Evolutionary conservation across 352 stramenopile species (phyloP), one percentile per base, ranked within the genome.

Genomic region (Phytophthora chlamydospora): DNA sequence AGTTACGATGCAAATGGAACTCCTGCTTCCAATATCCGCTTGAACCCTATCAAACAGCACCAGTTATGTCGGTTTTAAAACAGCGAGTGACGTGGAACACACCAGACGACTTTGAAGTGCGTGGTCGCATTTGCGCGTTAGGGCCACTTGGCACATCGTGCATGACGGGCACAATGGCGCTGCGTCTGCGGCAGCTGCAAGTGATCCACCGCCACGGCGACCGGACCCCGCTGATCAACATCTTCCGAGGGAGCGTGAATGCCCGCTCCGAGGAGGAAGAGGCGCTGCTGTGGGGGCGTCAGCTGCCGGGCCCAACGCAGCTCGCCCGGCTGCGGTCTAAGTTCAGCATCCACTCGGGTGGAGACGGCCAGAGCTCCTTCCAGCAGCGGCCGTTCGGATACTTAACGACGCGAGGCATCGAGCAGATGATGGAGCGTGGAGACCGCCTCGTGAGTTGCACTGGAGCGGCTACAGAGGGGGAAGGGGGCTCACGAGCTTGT

Each of bases 121-220:
- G 42, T 61, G 47, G 56, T 45, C 24, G 10, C 17, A 47, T 41
- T 46, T 50, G 43, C 24, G n/a, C 33, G 6, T 6, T 40, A 7
- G 45, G 40, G n/a, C n/a, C 45, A 41, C 31, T 41, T 41, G 10
- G 32, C 31, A 53, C 19, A 10, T 10, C 27, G 1, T 2, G 39
- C 16, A 45, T 45, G 19, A 40, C 4, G 10, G 44, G n/a, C 11
- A 40, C 41, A 13, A 74, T 74, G 68, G 29, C 42, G 34, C 48
- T 88, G 51, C 71, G 71, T 40, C 70, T 95, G 47, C 83, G 82
- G 14, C 85, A 93, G 63, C 58, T 95, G 58, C 85, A 95, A 56
- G 68, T 95, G 46, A 62, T 91, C 33, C 85, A 93, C 48, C 85
- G 85, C 38, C 85, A 95, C 58, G 85, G 85, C 11, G 85, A 95